Evolutionary conservation across 2,329 filamentous ascomycete genomes (phyloP), one percentile per base, ranked within the genome.

Genomic region (Beauveria rudraprayagi): DNA sequence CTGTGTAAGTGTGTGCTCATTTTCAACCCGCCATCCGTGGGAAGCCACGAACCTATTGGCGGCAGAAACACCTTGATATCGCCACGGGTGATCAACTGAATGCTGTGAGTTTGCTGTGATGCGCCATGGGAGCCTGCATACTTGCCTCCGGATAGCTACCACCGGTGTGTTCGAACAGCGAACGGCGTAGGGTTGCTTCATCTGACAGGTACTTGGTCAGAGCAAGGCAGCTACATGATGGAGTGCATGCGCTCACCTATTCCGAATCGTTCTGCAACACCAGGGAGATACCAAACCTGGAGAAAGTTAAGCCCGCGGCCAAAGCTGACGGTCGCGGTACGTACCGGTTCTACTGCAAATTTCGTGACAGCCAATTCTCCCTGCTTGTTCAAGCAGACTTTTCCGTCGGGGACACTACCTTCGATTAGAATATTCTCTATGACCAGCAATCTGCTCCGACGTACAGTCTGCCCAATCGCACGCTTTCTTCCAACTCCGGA

Each of bases 41-140:
- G 34, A 61, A 19, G 11, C 9, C 19, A 65, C 71, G 65, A 75
- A 84, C 83, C 94, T 72, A 99, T 97, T 4, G 94, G 94, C 37
- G 94, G 94, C 50, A 97, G 77, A 77, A 97, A 99, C 50, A 96
- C 78, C 76, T 99, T 97, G 76, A 97, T 92, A 70, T 97, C 94
- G 50, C 87, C 86, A 61, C 94, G 86, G 17, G 94, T 99, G 71
- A 99, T 97, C 64, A 97, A 81, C 79, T 85, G 63, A 54, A 8
- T 46, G 40, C 40, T 56, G 73, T 54, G 73, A 70, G 53, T 54
- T 17, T 40, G 22, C 30, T 11, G 40, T 28, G 41, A 47, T 61
- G 43, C 17, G 40, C 16, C 43, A 11, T 28, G 16, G 48, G 30
- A 4, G 28, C 14, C 41, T 56, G 34, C 28, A 55, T 16, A 52